phyloP scores from a whole-genome alignment of 352 stramenopile genomes.

The Pythium dissimile region DNA sequence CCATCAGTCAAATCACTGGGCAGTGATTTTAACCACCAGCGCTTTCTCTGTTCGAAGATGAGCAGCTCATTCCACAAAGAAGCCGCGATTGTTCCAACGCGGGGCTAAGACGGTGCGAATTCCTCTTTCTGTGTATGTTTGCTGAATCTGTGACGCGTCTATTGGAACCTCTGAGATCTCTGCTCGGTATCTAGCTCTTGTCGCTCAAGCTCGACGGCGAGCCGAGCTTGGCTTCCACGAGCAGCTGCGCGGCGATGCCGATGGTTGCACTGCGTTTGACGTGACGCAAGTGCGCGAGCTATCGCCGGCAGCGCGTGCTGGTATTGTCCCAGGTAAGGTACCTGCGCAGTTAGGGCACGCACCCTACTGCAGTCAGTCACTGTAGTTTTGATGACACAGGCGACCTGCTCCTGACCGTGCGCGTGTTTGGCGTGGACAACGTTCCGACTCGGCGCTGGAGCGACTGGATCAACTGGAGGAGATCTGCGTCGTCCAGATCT shows the following conservation, averaged over 20 bases:
- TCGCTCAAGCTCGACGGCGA: conserved; percentile 13
- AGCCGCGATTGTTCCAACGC: background rate
- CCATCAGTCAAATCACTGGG: too few species aligned
- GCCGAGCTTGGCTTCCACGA: background rate
- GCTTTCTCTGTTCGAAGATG: background rate
- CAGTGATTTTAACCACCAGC: too few species aligned
- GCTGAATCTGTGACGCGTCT: background rate
- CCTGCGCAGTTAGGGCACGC: too few species aligned
- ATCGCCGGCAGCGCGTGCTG: conserved; percentile 1
- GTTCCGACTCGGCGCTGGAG: conserved; percentile 1
- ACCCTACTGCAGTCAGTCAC: too few species aligned
- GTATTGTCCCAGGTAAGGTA: background rate
- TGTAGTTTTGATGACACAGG: too few species aligned
- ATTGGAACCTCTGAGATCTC: background rate
- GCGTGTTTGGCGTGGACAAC: conserved; percentile 5
- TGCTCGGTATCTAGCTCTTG: background rate
- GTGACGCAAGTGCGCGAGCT: background rate
- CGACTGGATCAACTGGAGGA: conserved; percentile 1
- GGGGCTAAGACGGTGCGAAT: conserved; percentile 2
- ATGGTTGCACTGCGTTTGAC: background rate
- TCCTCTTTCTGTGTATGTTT: background rate
- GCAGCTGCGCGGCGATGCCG: background rate
- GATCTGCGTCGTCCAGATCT: conserved; percentile 14
- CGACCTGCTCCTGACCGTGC: conserved; percentile 5
- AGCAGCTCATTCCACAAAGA: background rate